Conservation (phyloP, 441 rosid species). For the Viola pubescens region DNA sequence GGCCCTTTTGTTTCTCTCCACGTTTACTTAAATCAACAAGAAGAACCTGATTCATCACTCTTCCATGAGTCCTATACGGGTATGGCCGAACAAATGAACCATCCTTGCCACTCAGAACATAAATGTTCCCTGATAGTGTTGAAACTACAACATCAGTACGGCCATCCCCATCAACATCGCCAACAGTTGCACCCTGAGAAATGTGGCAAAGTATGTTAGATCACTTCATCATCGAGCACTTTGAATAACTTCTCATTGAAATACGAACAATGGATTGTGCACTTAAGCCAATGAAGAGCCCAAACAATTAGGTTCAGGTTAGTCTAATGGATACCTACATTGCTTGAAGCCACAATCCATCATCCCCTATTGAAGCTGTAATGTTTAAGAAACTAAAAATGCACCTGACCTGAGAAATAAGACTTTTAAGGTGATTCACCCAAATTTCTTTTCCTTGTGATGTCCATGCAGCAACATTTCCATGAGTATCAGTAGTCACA, state of each 20-base stretch:
- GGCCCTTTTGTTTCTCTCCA: conserved; percentile 79
- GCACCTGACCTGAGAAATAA: conserved; percentile 72
- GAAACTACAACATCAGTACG: conserved; percentile 92
- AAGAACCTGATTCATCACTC: conserved; percentile 98
- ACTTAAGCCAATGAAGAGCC: background rate
- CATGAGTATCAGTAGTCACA: conserved; percentile 92
- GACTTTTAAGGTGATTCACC: conserved; percentile 90
- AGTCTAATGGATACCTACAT: background rate
- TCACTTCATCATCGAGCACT: conserved; percentile 14
- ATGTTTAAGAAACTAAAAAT: background rate
- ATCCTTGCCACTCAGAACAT: conserved; percentile 93
- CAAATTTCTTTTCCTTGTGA: conserved; percentile 88
- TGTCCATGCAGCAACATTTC: conserved; percentile 99
- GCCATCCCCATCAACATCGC: conserved; percentile 98
- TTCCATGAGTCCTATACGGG: conserved; percentile 97
- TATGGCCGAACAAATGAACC: conserved; percentile 90
- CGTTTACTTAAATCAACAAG: conserved; percentile 83
- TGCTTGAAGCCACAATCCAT: conserved; percentile 5
- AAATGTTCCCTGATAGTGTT: conserved; percentile 86
- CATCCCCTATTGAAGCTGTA: background rate
- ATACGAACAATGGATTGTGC: background rate
- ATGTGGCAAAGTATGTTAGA: conserved; percentile 21
- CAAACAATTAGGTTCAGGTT: background rate
- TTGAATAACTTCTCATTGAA: background rate
- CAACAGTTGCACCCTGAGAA: conserved; percentile 79